Evolutionary conservation across 768 basidiomycete species (phyloP), one percentile per base, ranked within the genome.

Genomic region (Nevesoporus exiguus): DNA sequence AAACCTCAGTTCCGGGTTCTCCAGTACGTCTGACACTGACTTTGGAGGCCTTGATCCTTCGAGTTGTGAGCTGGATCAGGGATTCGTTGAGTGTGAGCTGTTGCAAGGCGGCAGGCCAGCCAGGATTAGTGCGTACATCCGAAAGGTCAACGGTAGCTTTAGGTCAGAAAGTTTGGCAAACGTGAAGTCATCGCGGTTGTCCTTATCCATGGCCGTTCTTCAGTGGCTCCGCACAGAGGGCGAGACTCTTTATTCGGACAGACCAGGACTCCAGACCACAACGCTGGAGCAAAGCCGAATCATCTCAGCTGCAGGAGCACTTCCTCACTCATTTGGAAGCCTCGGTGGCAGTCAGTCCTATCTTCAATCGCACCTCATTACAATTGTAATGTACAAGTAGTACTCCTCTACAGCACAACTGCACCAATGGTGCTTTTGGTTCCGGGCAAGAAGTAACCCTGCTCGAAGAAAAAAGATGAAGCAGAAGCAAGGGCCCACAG

Each of bases 101-200:
- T 22, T 42, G n/a, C 22, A 42, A 10, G 51, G n/a, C n/a, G n/a
- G n/a, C n/a, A n/a, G 13, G 19, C 33, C 13, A 36, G 48, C n/a
- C 15, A 44, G 39, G 48, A 27, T 2, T 25, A 51, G 27, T 45
- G 62, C 76, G 56, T 66, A 90, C 91, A 93, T 89, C 66, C 91
- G 82, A 65, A 93, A 85, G 10, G 93, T 93, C 10, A 96, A 82
- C 2, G 90, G 91, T 8, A 91, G 71, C 68, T 91, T 94, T 55
- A 97, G 80, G 69, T 95, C 90, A 50, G 89, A 90, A 19, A 94
- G 82, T 67, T 88, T 88, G 7, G 93, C 94, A 66, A 96, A 97
- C 3, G 92, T 93, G 63, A 94, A 92, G 69, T 97, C 93, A 62
- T 93, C 90, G 33, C 88, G 78, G 64, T 83, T 81, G 59, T 81